Percentiles rank a stretch among this genome's conserved stretches.
Evolutionary conservation across 2,329 filamentous ascomycete genomes (phyloP).

Genomic region (Hypocreales sp.): DNA sequence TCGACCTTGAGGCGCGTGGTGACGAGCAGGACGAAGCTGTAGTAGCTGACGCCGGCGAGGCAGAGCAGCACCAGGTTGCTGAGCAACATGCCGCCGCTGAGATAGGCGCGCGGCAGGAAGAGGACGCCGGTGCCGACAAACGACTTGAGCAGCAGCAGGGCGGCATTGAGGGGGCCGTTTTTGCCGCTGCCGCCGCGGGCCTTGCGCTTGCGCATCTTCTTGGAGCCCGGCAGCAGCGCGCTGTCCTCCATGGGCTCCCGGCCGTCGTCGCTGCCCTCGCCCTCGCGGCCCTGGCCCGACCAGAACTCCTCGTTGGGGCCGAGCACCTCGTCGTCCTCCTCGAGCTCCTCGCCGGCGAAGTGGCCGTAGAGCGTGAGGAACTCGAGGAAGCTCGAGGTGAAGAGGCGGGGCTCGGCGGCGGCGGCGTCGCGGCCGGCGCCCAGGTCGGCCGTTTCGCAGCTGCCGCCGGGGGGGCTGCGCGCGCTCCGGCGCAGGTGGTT

Average conservation of each 20-base stretch:
- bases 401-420: conserved; percentile 34
- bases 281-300: conserved; percentile 55
- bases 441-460: conserved; percentile 16
- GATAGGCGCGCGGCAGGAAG: conserved; percentile 81
- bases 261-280: conserved; percentile 47
- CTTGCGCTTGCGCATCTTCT: conserved; percentile 62
- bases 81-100: conserved; percentile 96
- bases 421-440: conserved; percentile 16
- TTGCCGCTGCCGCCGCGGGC: conserved; percentile 57
- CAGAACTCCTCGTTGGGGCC: conserved; percentile 84
- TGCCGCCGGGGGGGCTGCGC: conserved; percentile 35
- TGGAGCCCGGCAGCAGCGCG: conserved; percentile 62
- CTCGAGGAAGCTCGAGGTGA: conserved; percentile 89
- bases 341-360: conserved; percentile 91
- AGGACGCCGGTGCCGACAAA: conserved; percentile 95
- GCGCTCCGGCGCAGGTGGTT: conserved; percentile 71
- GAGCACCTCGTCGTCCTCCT: conserved; percentile 87
- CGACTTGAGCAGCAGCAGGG: conserved; percentile 80
- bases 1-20: conserved; percentile 72
- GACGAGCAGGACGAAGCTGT: conserved; percentile 91
- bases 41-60: conserved; percentile 81
- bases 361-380: conserved; percentile 92
- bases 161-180: conserved; percentile 64
- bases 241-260: conserved; percentile 78
- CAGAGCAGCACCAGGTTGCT: conserved; percentile 80